Percentiles rank a stretch among this genome's conserved stretches.
Conservation (phyloP, 805 yeast genomes). For the Starmerella floris region DNA sequence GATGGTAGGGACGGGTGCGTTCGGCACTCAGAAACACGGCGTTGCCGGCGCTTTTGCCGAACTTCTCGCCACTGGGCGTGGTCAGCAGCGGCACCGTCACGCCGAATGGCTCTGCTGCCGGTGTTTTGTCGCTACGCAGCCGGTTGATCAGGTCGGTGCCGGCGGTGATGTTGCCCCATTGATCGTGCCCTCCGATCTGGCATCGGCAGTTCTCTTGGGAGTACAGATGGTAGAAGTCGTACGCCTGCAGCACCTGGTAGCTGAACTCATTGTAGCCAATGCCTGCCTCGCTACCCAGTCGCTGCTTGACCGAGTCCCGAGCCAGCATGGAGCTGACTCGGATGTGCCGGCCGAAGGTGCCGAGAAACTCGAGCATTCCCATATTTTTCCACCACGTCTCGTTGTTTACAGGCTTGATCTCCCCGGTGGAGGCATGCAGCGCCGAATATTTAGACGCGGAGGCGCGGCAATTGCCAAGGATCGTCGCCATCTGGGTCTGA, state of each 20-base stretch:
- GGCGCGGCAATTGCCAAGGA: constrained; percentile 47
- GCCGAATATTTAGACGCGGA: constrained; percentile 43
- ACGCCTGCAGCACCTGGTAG: constrained; percentile 86
- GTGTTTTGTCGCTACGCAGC: constrained; percentile 26
- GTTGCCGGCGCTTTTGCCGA: constrained; percentile 95
- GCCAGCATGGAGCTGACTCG: constrained; percentile 78
- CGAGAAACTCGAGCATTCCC: constrained; percentile 62
- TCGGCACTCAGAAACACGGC: constrained; percentile 72
- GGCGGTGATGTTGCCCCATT: constrained; percentile 96
- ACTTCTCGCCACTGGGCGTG: constrained; percentile 79
- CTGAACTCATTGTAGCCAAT: constrained; percentile 89
- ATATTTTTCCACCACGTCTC: constrained; percentile 76
- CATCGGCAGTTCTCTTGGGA: constrained; percentile 44
- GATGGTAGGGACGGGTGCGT: constrained; percentile 65
- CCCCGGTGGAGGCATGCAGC: constrained; percentile 26
- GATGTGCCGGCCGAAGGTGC: constrained; percentile 61
- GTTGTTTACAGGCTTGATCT: constrained; percentile 44
- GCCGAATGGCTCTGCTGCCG: constrained; percentile 39
- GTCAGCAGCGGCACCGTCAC: constrained; percentile 82
- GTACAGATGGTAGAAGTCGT: constrained; percentile 75
- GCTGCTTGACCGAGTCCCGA: constrained; percentile 69
- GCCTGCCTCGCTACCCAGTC: constrained; percentile 58
- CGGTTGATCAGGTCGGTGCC: constrained; percentile 79
- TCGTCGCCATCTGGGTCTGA: constrained; percentile 43
- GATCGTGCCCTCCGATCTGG: constrained; percentile 93